Evolutionary conservation across 2,329 filamentous ascomycete genomes (phyloP).

Genomic region (Beauveria brongniartii): DNA sequence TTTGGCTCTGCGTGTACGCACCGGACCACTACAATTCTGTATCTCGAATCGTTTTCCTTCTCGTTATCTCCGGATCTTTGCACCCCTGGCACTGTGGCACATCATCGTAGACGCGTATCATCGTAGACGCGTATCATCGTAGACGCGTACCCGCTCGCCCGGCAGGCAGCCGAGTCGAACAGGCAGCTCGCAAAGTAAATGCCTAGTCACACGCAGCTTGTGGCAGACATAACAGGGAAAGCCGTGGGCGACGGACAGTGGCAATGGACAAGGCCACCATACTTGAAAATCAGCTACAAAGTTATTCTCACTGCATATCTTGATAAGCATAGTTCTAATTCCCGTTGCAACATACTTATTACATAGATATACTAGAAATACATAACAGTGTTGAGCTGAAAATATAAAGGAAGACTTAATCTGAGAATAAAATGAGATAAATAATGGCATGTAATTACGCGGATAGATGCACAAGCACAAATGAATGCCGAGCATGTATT

Average conservation of each 20-base stretch:
- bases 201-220: not conserved
- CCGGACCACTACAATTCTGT: conserved; percentile 14
- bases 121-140: not conserved
- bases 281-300: not conserved
- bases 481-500: not conserved
- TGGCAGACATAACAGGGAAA: not conserved
- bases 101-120: not conserved
- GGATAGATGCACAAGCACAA: not conserved
- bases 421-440: not conserved
- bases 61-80: not conserved
- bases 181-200: not conserved
- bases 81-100: not conserved
- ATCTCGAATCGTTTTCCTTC: not conserved
- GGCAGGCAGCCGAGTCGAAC: not conserved
- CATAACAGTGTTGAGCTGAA: not conserved
- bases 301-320: not conserved
- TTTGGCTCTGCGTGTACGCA: conserved; percentile 21
- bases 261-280: not conserved
- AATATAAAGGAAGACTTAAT: not conserved
- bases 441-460: not conserved
- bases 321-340: not conserved
- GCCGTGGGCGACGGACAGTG: not conserved
- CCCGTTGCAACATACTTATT: not conserved
- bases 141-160: no score
- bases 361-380: not conserved